Conservation (phyloP, 441 rosid species). For the Erysimum cheiri region DNA sequence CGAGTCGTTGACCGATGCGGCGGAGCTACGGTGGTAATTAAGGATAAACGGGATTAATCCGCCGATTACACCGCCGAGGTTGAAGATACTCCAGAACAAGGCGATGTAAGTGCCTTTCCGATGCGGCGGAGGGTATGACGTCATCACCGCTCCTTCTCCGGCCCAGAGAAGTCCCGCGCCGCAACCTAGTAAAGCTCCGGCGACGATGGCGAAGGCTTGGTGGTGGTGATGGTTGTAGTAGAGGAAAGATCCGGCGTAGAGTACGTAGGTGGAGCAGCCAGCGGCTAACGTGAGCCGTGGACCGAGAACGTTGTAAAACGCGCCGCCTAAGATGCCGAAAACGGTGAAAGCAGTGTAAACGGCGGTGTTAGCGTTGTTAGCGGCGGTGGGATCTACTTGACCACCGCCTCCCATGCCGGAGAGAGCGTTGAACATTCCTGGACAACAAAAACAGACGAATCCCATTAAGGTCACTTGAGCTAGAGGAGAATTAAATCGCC, state of each 20-base stretch:
- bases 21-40: conserved; percentile 60
- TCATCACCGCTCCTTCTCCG: conserved; percentile 92
- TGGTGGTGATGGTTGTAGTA: conserved; percentile 80
- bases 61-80: conserved; percentile 91
- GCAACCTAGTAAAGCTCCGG: conserved; percentile 77
- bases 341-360: conserved; percentile 86
- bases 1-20: conserved; percentile 73
- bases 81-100: conserved; percentile 89
- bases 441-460: conserved; percentile 92
- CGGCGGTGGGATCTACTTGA: conserved; percentile 75
- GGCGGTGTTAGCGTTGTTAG: conserved; percentile 94
- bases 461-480: conserved; percentile 77
- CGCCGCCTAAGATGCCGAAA: conserved; percentile 88
- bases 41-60: conserved; percentile 85
- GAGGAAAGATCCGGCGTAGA: conserved; percentile 87
- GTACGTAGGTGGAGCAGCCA: conserved; percentile 80
- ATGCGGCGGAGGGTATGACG: conserved; percentile 80
- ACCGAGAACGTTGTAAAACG: conserved; percentile 84
- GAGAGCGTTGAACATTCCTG: conserved; percentile 95
- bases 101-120: conserved; percentile 87
- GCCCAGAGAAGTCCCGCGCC: conserved; percentile 98
- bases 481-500: conserved; percentile 80
- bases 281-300: conserved; percentile 82
- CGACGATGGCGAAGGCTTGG: conserved; percentile 69
- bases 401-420: conserved; percentile 98